Base-by-base conservation (phyloP, 228 moss, liverwort and hornwort species). In the Sphagnum fallax region DNA sequence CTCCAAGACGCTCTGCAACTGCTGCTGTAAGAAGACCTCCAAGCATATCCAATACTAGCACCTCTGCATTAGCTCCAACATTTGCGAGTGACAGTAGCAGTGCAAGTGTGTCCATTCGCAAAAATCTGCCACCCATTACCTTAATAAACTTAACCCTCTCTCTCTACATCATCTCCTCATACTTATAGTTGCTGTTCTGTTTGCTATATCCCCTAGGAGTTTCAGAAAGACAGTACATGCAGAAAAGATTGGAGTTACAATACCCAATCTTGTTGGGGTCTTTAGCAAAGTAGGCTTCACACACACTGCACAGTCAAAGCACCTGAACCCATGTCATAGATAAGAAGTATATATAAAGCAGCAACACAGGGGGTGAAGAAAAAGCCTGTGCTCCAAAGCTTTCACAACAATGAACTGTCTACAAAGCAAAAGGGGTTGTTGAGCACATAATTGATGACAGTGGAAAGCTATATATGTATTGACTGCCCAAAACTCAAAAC, bases 241-340 rank as follows among this genome's bases (percentile, higher is more conserved):
- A 13, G 18, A 15, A 61, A 51, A 47, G 49, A 51, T 10, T 7
- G 60, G n/a, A 72, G 65, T 11, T 47, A 52, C 5, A 51, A 50
- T 85, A 98, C 98, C 94, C 94, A 63, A 81, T 94, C 76, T 92
- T 98, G 53, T 91, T 89, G 49, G 98, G 98, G 65, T 94, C 93
- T 83, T 94, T 98, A 58, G 87, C 81, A 61, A 94, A 98, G 76
- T 98, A 98, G 16, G 94, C 94, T 82, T 98, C 98, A 74, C 98
- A 98, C 4, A 98, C 91, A 79, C 98, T 98, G 91, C 69, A 67
- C 52, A 67, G 12, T 48, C 32, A 32, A 32, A 32, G 32, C 32
- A 32, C 32, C 32, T 32, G 32, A 32, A 32, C 32, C 32, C 32
- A 32, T 32, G 32, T 32, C 32, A 18, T 6, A 67, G 55, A 65